Conservation (phyloP, 257 asterid species). For the Cruciata laevipes region DNA sequence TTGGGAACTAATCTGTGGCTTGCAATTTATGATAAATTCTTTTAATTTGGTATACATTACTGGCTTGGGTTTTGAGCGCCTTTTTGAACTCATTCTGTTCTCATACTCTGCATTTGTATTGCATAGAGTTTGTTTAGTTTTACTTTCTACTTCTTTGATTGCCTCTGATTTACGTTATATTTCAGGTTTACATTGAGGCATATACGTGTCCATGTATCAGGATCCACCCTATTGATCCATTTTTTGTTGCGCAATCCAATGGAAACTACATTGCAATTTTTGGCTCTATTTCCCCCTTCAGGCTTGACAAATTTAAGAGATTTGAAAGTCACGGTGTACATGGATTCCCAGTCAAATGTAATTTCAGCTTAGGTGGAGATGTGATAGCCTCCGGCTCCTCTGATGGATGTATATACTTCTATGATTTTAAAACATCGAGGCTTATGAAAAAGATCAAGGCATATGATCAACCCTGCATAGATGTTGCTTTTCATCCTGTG, state of each 20-base stretch:
- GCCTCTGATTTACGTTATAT: background rate
- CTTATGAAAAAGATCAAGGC: slow-evolving; percentile 56
- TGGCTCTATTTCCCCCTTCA: slow-evolving; percentile 61
- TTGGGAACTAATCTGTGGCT: background rate
- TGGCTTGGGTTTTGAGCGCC: background rate
- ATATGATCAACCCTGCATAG: slow-evolving; percentile 56
- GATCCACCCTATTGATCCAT: slow-evolving; percentile 73
- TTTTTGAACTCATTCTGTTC: background rate
- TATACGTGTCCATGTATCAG: slow-evolving; percentile 75
- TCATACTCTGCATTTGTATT: background rate
- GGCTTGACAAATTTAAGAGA: slow-evolving; percentile 70
- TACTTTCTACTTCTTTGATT: background rate
- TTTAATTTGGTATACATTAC: background rate
- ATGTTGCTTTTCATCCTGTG: slow-evolving; percentile 68
- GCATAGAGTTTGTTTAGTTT: background rate
- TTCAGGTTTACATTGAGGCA: slow-evolving; percentile 84
- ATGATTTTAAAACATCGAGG: slow-evolving; percentile 50
- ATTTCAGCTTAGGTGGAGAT: slow-evolving; percentile 64
- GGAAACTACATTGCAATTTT: slow-evolving; percentile 89
- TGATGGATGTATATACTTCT: slow-evolving; percentile 70
- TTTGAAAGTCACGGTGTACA: slow-evolving; percentile 73
- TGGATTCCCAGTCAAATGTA: slow-evolving; percentile 87
- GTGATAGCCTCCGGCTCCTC: slow-evolving; percentile 67
- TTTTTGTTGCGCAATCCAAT: slow-evolving; percentile 82
- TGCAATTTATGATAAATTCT: slow-evolving; percentile 1